Base-by-base conservation (phyloP, 495 filamentous ascomycete genomes). In the Penicillium malachiteum region DNA sequence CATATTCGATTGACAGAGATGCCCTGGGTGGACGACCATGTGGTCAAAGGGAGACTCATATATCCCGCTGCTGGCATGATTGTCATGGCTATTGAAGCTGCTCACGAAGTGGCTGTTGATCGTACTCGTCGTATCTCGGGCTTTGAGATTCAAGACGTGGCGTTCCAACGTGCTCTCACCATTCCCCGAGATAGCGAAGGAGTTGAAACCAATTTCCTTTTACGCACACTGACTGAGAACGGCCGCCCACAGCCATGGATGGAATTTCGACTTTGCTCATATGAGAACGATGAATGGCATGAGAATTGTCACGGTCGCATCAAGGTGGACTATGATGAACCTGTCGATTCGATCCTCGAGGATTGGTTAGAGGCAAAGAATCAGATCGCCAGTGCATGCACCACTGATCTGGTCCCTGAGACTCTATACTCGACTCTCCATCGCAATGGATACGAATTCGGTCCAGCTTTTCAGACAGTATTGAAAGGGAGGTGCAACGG, bases 51-150 rank as follows among this genome's bases (percentile, higher is more conserved):
- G 2, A 65, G 76, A 16, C 67, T 78, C 3, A 46, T 83, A 0
- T 79, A 78, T 48, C 80, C 81, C 0, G 67, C 60, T 14, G 75
- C 80, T n/a, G 78, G 73, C 1, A 78, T 77, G 44, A 66, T 80
- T 1, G 59, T 68, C 7, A 78, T 83, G 70, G 72, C 58, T 1
- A 67, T 72, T 9, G 79, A 83, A 51, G 80, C 79, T 0, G 64
- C 64, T 2, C 53, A 67, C 0, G 80, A 81, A 41, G 7, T 31
- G 12, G 39, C 39, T 13, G 33, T n/a, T n/a, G n/a, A 34, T 34
- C 33, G 6, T 11, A 11, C 33, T 5, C 5, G 10, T 17, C 16
- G 5, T 3, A 18, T 17, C 5, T 11, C 10, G 5, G 47, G 47
- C n/a, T 50, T 40, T 30, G n/a, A 34, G 8, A 30, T 60, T 59